phyloP scores from a whole-genome alignment of 371 early-diverging fungal genomes.

The Mucor racemosus region DNA sequence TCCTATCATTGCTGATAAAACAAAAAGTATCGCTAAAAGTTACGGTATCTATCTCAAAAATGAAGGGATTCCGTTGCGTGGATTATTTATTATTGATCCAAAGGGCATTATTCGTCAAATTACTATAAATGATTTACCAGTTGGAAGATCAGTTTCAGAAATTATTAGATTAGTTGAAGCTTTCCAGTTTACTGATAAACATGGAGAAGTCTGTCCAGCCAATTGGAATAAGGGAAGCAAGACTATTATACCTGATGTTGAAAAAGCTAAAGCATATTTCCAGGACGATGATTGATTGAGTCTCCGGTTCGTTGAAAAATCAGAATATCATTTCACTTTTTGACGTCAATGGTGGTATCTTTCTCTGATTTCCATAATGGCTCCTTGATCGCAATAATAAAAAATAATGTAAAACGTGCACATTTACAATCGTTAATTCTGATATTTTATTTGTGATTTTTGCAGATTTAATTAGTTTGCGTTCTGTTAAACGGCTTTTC shows the following conservation, averaged over 20 bases:
- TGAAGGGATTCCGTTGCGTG: conserved; percentile 60
- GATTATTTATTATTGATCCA: conserved; percentile 82
- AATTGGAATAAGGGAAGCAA: conserved; percentile 85
- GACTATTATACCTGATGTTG: conserved; percentile 74
- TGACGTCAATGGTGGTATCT: background rate
- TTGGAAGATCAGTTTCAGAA: conserved; percentile 82
- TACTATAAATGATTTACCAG: conserved; percentile 70
- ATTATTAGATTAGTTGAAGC: conserved; percentile 82
- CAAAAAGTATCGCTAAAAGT: conserved; percentile 68
- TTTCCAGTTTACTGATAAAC: conserved; percentile 73
- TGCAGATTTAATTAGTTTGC: background rate
- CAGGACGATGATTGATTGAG: conserved; percentile 16
- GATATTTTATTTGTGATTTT: background rate
- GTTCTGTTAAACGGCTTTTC: background rate
- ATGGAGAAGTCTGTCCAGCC: conserved; percentile 82
- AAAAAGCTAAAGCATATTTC: conserved; percentile 82
- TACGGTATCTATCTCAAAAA: conserved; percentile 78
- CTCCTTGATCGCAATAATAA: background rate
- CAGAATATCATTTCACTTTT: background rate
- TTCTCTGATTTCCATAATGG: background rate
- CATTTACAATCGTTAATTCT: background rate
- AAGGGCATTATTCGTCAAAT: conserved; percentile 61
- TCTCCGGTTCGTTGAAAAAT: background rate
- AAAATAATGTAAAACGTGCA: background rate
- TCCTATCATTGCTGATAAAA: conserved; percentile 75